Evolutionary conservation across 345 rosid species (phyloP), one percentile per base, ranked within the genome.

Genomic region (Cardamine occulta): DNA sequence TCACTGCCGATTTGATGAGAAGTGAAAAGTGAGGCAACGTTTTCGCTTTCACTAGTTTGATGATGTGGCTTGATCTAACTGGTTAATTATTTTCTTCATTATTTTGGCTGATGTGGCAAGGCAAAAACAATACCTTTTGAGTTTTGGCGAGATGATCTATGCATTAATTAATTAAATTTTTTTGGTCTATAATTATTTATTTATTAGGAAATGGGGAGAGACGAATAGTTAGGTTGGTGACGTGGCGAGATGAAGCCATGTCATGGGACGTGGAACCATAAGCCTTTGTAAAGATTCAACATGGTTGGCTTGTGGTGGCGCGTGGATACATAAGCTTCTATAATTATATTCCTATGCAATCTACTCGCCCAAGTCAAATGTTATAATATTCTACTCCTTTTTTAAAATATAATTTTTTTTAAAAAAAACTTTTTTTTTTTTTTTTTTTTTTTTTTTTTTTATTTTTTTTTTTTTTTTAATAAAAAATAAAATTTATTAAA

Each of bases 261-360:
- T 15, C 17, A 44, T 44, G 17, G 9, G 29, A 4, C 28, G 13
- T 15, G 59, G 72, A 35, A 31, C 72, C 72, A 52, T 54, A 56
- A 24, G 73, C 40, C 52, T 37, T 44, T 15, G 28, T 54, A 5
- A 39, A 34, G 40, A 59, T 18, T 18, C 1, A 34, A 35, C 64
- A 24, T 35, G 63, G 64, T 59, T 11, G 1, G 9, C 44, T 59
- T 24, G 6, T 59, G 71, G 48, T 21, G 59, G 72, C 63, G 44
- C 63, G 40, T 34, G 26, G 11, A 4, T 28, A 1, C 53, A 11
- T 2, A 9, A 59, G 40, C 63, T 4, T 39, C 15, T 10, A 11
- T 15, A 0, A 11, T 39, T 11, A 3, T 39, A 39, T 12, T 12
- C 14, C 15, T 39, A 11, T 39, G 14, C 6, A 13, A 42, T 42